Evolutionary conservation across 495 filamentous ascomycete species (phyloP), one percentile per base, ranked within the genome.

Genomic region (Tuber umbilicatum): DNA sequence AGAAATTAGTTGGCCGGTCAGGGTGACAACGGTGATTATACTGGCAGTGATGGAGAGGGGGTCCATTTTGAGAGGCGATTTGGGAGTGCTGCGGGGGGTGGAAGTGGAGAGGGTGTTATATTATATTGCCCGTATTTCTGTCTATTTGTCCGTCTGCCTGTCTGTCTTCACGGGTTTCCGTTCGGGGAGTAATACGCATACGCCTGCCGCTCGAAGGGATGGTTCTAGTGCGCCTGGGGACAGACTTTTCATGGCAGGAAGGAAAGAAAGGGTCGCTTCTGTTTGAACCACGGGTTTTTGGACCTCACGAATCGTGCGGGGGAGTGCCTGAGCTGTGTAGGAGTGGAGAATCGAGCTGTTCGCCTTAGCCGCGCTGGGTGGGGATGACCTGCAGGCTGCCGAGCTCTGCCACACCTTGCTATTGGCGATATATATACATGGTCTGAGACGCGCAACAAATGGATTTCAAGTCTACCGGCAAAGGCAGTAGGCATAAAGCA

Each of bases 31-130:
- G 35, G 55, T 4, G 42, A 68, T 47, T 23, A 76, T 67, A 47
- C 73, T 74, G 7, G 72, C 72, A 23, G 74, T 50, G 31, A 75
- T 71, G 6, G 74, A 75, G 39, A 75, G 23, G 27, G 74, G 74
- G 42, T 75, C 74, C 74, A 75, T 75, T 60, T 60, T 60, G n/a
- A n/a, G 2, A 2, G 50, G 50, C 16, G 50, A 2, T 31, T 31
- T 14, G 10, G n/a, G 21, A 60, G 50, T 60, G 50, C 9, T 12
- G 50, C 1, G 50, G n/a, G n/a, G 50, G 7, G 50, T 10, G 23
- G 10, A 12, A 55, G 47, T 55, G 23, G 47, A 27, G 47, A 14
- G 10, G 50, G n/a, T 60, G 50, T 31, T 60, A 2, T 27, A 14
- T 60, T 27, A 14, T 60, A 27, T 60, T 23, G 50, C 31, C n/a